Evolutionary conservation across 1,139 yeast genomes (phyloP), one percentile per base, ranked within the genome.

Genomic region (Yamadazyma diospyri): DNA sequence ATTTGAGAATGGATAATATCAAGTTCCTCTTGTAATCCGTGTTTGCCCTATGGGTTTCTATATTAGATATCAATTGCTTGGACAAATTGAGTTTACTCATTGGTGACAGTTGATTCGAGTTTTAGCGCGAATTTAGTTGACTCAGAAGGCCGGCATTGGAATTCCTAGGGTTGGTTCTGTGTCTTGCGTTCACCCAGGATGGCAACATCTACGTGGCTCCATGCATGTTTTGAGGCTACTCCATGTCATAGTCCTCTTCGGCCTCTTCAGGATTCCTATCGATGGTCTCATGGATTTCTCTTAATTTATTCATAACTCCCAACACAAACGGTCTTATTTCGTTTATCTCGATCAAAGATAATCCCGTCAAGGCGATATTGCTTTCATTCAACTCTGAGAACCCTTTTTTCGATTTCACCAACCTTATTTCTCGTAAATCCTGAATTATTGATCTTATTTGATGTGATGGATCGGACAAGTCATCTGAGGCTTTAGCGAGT

Each of bases 241-340:
- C n/a, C n/a, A n/a, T n/a, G 16, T 28, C 32, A 11, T 29, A 7
- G 8, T 13, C 27, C 7, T 28, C 33, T n/a, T 31, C 32, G 6
- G 28, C 38, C 4, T 20, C 30, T 6, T 31, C 30, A 6, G 30
- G 33, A 25, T 39, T 42, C 14, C 48, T 57, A 11, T 42, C 51
- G 3, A 46, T 52, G 19, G 73, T 59, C 11, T 64, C 71, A 36
- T 77, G 76, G 13, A 82, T 48, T 27, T 65, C 62, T 30, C 81
- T 64, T 43, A 92, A 59, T 46, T 81, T 81, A 42, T 81, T 80
- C 97, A 92, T 92, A 3, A 86, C 84, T 8, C 69, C 64, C 12
- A 80, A 67, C 23, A 88, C 79, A 50, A 88, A 84, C 3, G 96
- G 94, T 41, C 97, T 61, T 31, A 89, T 64, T 51, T 88, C 97